Evolutionary conservation across 495 filamentous ascomycete genomes (phyloP), one percentile per base, ranked within the genome.

Genomic region (Neurospora terricola): DNA sequence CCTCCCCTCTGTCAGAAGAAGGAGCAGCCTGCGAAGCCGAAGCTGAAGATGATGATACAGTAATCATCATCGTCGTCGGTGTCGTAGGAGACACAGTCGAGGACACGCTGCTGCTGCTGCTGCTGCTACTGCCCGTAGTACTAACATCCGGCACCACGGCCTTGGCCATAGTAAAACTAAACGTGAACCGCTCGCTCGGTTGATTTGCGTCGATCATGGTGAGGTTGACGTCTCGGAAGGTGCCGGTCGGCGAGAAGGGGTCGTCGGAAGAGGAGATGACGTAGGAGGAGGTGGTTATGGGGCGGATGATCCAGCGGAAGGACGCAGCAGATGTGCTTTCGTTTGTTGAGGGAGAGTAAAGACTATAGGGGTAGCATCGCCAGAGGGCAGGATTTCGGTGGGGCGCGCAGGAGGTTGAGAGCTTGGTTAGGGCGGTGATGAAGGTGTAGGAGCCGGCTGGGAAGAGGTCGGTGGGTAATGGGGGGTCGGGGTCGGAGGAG

Each of bases 181-280:
- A 89, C 4, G 73, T 76, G 72, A 87, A 87, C 23, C 84, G 82
- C 75, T 90, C 87, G 38, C 77, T 77, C 10, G 76, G 69, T 36
- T 97, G 92, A 77, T 91, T 89, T 14, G 88, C 88, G 75, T 90
- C 88, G 36, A 97, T 85, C 18, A 97, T 84, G 75, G 91, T 90
- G 71, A 96, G 81, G 16, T 92, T 94, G 72, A 94, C 90, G 73
- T 96, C 91, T 6, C 23, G 23, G 14, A 66, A 66, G 80, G 95
- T 85, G 77, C 97, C 97, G 11, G 87, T 86, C 1, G 95, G 94
- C 48, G 82, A 80, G 77, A 88, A 87, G 1, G 82, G 83, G 71
- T 89, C 86, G 39, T 80, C 72, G 30, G 83, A 84, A 11, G 83
- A 85, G 42, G 84, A 85, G 73, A 87, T 87, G 48, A 75, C 72